phyloP scores from a whole-genome alignment of 2,329 filamentous ascomycete genomes.

The Orbilia ellipsospora region DNA sequence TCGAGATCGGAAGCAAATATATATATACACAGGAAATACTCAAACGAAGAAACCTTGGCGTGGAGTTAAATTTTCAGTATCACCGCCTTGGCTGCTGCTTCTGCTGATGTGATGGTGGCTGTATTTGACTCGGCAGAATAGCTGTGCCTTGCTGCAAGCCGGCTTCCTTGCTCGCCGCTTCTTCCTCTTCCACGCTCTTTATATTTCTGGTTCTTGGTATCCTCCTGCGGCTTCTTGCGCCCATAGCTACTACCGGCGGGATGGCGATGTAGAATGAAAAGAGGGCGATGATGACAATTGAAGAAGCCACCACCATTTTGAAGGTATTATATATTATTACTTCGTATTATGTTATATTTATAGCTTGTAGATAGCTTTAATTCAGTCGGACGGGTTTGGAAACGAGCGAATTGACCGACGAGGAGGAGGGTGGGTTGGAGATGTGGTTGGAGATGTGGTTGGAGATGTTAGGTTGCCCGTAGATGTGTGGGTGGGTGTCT shows the following conservation, averaged over 20 bases:
- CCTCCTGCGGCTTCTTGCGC: slow-evolving; percentile 25
- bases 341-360: too few species aligned
- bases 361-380: too few species aligned
- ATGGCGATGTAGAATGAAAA: slow-evolving; percentile 52
- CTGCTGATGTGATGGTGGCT: background rate
- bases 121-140: background rate
- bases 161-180: slow-evolving; percentile 8
- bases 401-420: too few species aligned
- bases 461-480: too few species aligned
- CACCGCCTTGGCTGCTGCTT: too few species aligned
- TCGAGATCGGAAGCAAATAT: background rate
- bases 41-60: background rate
- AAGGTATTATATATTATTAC: background rate
- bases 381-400: too few species aligned
- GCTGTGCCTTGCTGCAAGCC: background rate
- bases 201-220: background rate
- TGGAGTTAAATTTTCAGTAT: background rate
- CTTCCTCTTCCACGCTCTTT: background rate
- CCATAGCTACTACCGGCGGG: slow-evolving; percentile 35
- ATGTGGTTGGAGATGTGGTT: too few species aligned
- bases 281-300: slow-evolving; percentile 41
- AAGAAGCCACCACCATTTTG: slow-evolving; percentile 43
- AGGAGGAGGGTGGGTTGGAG: too few species aligned
- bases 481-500: too few species aligned
- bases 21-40: background rate